Evolutionary conservation across 2,329 filamentous ascomycete genomes (phyloP).

Genomic region (Neospermospora avenae): DNA sequence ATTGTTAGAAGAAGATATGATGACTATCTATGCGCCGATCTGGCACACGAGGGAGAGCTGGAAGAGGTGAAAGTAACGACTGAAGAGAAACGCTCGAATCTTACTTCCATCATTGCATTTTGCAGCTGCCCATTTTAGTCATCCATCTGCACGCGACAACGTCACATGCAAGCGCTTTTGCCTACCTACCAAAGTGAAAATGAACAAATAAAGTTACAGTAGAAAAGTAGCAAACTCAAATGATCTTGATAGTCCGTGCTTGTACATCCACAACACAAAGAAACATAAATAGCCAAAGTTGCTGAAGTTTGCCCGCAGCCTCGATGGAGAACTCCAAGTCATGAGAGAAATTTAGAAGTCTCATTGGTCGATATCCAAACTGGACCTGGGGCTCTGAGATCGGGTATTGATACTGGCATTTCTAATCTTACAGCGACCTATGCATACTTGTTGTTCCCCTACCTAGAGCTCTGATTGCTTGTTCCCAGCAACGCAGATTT

Average conservation of each 20-base stretch:
- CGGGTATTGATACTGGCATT: no score
- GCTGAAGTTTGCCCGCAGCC: neutral
- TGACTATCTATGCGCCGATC: conserved; percentile 30
- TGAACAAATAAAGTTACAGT: no score
- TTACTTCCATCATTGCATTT: neutral
- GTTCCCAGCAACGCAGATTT: no score
- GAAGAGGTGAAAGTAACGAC: conserved; percentile 11
- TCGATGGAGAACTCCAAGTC: neutral
- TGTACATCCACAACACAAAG: no score
- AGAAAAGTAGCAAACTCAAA: no score
- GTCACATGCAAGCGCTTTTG: conserved; percentile 7
- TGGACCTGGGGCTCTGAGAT: no score
- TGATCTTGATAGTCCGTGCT: no score
- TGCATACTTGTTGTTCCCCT: no score
- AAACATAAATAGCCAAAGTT: neutral
- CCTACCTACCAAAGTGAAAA: no score
- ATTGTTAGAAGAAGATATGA: conserved; percentile 43
- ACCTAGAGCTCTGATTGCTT: no score
- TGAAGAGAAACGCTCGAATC: conserved; percentile 8
- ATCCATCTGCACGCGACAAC: conserved; percentile 12
- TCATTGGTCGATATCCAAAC: conserved; percentile 1
- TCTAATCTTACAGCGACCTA: no score
- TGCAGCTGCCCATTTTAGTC: conserved; percentile 7
- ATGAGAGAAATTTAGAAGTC: neutral
- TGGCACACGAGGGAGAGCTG: conserved; percentile 27